Evolutionary conservation across 257 asterid genomes (phyloP).

Genomic region (Solanum peruvianum): DNA sequence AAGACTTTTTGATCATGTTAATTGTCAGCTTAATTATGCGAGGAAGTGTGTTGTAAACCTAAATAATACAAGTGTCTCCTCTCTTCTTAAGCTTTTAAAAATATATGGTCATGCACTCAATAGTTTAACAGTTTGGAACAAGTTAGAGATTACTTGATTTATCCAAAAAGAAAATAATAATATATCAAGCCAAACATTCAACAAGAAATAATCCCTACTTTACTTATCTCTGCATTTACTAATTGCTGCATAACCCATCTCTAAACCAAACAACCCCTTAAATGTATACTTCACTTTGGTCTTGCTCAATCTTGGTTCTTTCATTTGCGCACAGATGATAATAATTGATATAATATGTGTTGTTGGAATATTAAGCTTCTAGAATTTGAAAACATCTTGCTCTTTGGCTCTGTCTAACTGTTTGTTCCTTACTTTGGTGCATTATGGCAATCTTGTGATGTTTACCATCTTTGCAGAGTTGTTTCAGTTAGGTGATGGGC

Average conservation of each 20-base stretch:
- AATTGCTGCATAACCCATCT: background rate
- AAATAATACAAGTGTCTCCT: background rate
- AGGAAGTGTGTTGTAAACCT: background rate
- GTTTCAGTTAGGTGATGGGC: background rate
- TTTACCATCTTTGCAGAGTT: background rate
- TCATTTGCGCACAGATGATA: background rate
- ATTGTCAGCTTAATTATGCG: background rate
- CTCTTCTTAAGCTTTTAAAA: background rate
- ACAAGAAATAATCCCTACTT: background rate
- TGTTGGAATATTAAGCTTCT: background rate
- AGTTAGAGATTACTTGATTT: background rate
- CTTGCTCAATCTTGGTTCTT: background rate
- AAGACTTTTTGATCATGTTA: background rate
- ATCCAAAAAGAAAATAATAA: background rate
- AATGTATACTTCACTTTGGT: background rate
- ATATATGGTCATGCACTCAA: background rate
- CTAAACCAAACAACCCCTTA: background rate
- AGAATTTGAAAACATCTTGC: background rate
- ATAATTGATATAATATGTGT: background rate
- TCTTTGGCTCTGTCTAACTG: background rate
- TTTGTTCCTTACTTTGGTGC: background rate
- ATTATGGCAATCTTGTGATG: background rate
- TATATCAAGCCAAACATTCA: background rate
- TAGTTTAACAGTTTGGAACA: background rate
- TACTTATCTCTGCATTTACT: background rate